Evolutionary conservation across 805 yeast genomes (phyloP).

Genomic region (Wickerhamomyces sydowiorum): DNA sequence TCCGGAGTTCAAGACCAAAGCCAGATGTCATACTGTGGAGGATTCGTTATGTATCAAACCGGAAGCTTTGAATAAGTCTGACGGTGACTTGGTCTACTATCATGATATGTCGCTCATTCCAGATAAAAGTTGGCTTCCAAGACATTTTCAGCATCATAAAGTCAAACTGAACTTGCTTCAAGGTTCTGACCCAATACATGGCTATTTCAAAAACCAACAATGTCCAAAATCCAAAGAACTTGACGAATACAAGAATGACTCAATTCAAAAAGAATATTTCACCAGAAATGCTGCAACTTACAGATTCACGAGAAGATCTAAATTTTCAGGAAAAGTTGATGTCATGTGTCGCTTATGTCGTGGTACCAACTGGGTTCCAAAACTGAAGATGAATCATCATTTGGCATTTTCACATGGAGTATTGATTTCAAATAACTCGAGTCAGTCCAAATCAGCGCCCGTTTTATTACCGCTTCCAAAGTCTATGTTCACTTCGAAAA

Average conservation of each 20-base stretch:
- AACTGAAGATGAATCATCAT: constrained; percentile 10
- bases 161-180: background rate
- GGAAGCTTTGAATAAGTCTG: too few species aligned
- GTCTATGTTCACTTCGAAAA: constrained; percentile 9
- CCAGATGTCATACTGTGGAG: too few species aligned
- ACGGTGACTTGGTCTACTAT: background rate
- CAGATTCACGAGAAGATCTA: background rate
- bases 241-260: background rate
- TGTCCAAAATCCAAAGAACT: background rate
- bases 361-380: constrained; percentile 20
- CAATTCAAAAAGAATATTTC: background rate
- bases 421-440: too few species aligned
- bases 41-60: too few species aligned
- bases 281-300: background rate
- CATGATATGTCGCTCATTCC: background rate
- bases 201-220: background rate
- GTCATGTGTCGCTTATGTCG: constrained; percentile 22
- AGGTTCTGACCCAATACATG: background rate
- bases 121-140: background rate
- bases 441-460: too few species aligned
- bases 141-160: background rate
- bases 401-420: constrained; percentile 22
- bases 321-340: constrained; percentile 3
- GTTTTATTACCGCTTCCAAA: too few species aligned
- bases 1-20: too few species aligned